Evolutionary conservation across 2,329 filamentous ascomycete genomes (phyloP).

Genomic region (Sphaerostilbella broomeana): DNA sequence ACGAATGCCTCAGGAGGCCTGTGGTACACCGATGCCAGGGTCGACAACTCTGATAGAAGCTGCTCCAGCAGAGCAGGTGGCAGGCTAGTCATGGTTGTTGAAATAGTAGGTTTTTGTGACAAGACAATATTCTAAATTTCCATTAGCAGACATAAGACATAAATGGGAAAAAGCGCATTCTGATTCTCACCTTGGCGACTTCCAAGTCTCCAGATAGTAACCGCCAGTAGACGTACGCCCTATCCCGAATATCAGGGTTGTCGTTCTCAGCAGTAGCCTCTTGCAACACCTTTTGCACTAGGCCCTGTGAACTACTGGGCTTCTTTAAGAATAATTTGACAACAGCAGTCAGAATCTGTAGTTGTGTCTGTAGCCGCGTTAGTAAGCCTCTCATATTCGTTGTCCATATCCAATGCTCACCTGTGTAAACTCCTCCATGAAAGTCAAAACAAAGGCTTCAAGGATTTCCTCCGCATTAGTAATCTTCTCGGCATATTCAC

Average conservation of each 20-base stretch:
- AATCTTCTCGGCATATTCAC: conserved; percentile 98
- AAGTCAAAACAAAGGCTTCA: conserved; percentile 82
- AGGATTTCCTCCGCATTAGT: conserved; percentile 96
- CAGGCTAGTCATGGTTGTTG: conserved; percentile 86
- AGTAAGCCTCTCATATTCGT: neutral
- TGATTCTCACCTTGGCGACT: conserved; percentile 68
- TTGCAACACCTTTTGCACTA: conserved; percentile 93
- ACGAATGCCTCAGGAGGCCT: conserved; percentile 98
- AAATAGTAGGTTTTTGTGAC: conserved; percentile 89
- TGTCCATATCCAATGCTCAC: conserved; percentile 38
- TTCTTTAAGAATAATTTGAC: conserved; percentile 98
- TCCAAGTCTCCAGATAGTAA: conserved; percentile 86
- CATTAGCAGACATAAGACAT: no score
- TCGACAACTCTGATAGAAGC: conserved; percentile 86
- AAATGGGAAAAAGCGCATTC: neutral
- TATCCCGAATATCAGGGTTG: conserved; percentile 93
- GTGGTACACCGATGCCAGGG: conserved; percentile 95
- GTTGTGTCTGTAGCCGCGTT: conserved; percentile 62
- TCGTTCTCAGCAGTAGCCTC: conserved; percentile 90
- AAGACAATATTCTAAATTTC: conserved; percentile 76
- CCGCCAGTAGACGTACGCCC: conserved; percentile 98
- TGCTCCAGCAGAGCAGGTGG: conserved; percentile 79
- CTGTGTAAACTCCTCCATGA: conserved; percentile 94
- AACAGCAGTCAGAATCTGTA: conserved; percentile 94
- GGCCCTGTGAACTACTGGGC: conserved; percentile 79